Conservation (phyloP, 2,329 filamentous ascomycete genomes). For the Pseudonectria foliicola region DNA sequence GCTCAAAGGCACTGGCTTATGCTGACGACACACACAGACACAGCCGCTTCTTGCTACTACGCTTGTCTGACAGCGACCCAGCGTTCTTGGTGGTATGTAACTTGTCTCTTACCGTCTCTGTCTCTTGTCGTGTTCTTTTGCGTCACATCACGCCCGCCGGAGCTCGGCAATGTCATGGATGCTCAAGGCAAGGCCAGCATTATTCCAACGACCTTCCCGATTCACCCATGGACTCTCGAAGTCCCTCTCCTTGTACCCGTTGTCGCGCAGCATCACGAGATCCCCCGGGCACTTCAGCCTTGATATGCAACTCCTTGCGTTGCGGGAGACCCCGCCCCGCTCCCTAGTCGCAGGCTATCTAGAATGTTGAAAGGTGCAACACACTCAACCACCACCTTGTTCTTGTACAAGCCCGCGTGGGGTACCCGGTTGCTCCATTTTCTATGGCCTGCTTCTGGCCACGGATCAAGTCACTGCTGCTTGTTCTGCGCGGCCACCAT, state of each 20-base stretch:
- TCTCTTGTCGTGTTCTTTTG: slow-evolving; percentile 4
- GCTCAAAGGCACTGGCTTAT: slow-evolving; percentile 10
- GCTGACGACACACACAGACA: slow-evolving; percentile 17
- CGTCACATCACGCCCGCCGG: background rate
- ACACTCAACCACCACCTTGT: slow-evolving; percentile 12
- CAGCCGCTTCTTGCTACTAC: slow-evolving; percentile 9
- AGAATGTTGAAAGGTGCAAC: slow-evolving; percentile 16
- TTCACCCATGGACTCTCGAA: slow-evolving; percentile 5
- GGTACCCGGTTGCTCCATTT: slow-evolving; percentile 11
- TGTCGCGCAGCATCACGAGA: slow-evolving; percentile 5
- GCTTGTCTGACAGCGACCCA: slow-evolving; percentile 4
- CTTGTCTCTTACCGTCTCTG: slow-evolving; percentile 7
- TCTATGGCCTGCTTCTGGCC: slow-evolving; percentile 3
- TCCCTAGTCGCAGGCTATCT: slow-evolving; percentile 14
- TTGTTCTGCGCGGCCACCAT: slow-evolving; percentile 9
- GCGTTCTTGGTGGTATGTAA: slow-evolving; percentile 15
- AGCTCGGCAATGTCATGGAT: slow-evolving; percentile 2
- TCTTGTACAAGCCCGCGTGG: slow-evolving; percentile 9
- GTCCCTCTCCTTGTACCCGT: slow-evolving; percentile 2
- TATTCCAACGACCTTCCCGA: slow-evolving; percentile 16
- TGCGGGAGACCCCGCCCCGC: slow-evolving; percentile 12
- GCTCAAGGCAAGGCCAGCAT: slow-evolving; percentile 2
- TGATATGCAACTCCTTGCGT: slow-evolving; percentile 10
- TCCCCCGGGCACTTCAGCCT: slow-evolving; percentile 8
- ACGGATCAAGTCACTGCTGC: slow-evolving; percentile 6